Percentiles rank a stretch among this genome's conserved stretches.
These are phyloP conservation scores for Pythium guiyangense DNA, from an alignment of 352 stramenopile species.

Conservation along the genomic window DNA sequence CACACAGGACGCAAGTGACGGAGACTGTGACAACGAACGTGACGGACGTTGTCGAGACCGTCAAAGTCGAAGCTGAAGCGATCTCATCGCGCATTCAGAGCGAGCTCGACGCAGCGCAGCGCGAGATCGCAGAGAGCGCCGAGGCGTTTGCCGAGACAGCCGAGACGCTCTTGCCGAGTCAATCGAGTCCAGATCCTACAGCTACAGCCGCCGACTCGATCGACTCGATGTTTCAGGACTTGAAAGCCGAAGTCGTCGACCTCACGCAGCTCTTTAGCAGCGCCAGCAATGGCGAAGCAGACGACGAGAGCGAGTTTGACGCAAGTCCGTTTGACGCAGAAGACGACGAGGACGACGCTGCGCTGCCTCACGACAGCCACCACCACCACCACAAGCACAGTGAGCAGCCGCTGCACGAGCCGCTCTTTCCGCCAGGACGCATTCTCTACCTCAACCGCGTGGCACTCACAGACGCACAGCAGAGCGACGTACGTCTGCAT, in stretches of 20 bases:
- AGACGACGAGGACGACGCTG: neutral
- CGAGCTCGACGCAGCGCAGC: constrained; percentile 38
- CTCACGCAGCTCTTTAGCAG: constrained; percentile 7
- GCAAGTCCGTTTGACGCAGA: neutral
- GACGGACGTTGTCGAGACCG: constrained; percentile 42
- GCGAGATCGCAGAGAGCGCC: constrained; percentile 16
- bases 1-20: constrained; percentile 43
- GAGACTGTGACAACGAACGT: constrained; percentile 50
- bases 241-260: constrained; percentile 13
- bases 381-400: constrained; percentile 1
- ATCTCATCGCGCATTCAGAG: constrained; percentile 39
- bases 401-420: constrained; percentile 30
- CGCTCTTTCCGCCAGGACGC: constrained; percentile 62
- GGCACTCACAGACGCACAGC: neutral
- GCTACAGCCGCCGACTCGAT: constrained; percentile 3
- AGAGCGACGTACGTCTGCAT: neutral
- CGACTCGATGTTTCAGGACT: constrained; percentile 14
- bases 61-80: constrained; percentile 54
- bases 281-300: neutral
- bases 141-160: constrained; percentile 15
- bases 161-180: constrained; percentile 4
- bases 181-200: too few species aligned
- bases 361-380: neutral
- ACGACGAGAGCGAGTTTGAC: constrained; percentile 2
- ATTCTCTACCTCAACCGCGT: constrained; percentile 67